Conservation (phyloP, 1,139 yeast genomes). For the Scheffersomyces segobiensis region DNA sequence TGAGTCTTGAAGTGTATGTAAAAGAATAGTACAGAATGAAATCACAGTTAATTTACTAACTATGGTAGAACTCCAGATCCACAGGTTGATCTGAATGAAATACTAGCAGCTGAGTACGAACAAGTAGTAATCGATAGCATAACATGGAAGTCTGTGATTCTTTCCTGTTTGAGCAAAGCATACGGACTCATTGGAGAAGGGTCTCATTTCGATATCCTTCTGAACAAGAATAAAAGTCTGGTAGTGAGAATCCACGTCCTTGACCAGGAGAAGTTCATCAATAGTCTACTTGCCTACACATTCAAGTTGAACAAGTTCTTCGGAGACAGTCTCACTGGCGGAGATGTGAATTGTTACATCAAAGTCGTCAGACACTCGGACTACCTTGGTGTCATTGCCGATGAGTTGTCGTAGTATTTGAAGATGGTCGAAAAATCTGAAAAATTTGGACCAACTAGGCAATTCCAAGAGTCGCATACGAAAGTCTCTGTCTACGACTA, state of each 20-base stretch:
- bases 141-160: constrained; percentile 42
- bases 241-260: constrained; percentile 26
- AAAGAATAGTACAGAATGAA: background rate
- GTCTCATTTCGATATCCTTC: constrained; percentile 39
- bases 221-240: constrained; percentile 14
- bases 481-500: background rate
- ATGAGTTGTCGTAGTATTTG: background rate
- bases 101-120: constrained; percentile 7
- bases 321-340: constrained; percentile 16
- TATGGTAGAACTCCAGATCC: constrained; percentile 15
- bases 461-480: background rate
- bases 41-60: constrained; percentile 9
- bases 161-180: constrained; percentile 28
- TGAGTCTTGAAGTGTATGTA: constrained; percentile 17
- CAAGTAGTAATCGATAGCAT: constrained; percentile 28
- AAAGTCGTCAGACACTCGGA: constrained; percentile 15
- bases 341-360: constrained; percentile 24
- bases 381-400: constrained; percentile 17
- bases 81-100: constrained; percentile 9
- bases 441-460: background rate
- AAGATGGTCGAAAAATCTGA: background rate
- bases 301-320: constrained; percentile 26
- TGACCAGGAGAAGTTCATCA: constrained; percentile 28
- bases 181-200: constrained; percentile 45
- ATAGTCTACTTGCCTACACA: constrained; percentile 31